These are phyloP conservation scores for Lecanicillium sp. DNA, from an alignment of 2,329 filamentous ascomycete genomes.

Conservation along the genomic window DNA sequence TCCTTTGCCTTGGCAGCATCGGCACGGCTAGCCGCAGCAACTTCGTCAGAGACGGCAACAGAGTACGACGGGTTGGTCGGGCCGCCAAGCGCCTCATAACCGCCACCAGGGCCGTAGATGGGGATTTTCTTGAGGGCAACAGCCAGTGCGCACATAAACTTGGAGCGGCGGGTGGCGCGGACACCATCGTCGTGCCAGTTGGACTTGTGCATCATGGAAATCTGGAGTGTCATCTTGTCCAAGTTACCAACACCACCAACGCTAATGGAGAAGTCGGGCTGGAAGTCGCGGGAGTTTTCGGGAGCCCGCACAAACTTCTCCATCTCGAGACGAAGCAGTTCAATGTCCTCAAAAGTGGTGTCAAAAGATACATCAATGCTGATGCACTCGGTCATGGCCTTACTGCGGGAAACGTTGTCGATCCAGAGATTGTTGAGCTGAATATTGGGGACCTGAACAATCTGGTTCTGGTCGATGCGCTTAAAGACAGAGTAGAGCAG, in stretches of 20 bases:
- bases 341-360: conserved; percentile 82
- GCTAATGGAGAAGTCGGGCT: conserved; percentile 71
- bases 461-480: conserved; percentile 71
- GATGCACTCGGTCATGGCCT: conserved; percentile 82
- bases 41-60: conserved; percentile 63
- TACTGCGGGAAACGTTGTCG: conserved; percentile 85
- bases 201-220: conserved; percentile 86
- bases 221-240: conserved; percentile 76
- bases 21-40: conserved; percentile 56
- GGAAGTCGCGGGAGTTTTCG: conserved; percentile 87
- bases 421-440: conserved; percentile 88
- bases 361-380: conserved; percentile 76
- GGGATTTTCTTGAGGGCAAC: conserved; percentile 79
- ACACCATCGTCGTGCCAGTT: conserved; percentile 86
- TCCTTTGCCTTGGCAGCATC: conserved; percentile 49
- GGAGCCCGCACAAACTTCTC: conserved; percentile 72
- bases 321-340: conserved; percentile 77
- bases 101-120: conserved; percentile 74
- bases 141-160: conserved; percentile 93
- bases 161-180: conserved; percentile 73
- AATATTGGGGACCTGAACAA: conserved; percentile 77
- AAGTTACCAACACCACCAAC: conserved; percentile 73
- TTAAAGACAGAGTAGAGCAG: conserved; percentile 89
- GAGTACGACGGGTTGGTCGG: conserved; percentile 74
- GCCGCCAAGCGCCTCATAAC: conserved; percentile 50